phyloP scores from a whole-genome alignment of 352 stramenopile genomes.

The Phytophthora fragariae region DNA sequence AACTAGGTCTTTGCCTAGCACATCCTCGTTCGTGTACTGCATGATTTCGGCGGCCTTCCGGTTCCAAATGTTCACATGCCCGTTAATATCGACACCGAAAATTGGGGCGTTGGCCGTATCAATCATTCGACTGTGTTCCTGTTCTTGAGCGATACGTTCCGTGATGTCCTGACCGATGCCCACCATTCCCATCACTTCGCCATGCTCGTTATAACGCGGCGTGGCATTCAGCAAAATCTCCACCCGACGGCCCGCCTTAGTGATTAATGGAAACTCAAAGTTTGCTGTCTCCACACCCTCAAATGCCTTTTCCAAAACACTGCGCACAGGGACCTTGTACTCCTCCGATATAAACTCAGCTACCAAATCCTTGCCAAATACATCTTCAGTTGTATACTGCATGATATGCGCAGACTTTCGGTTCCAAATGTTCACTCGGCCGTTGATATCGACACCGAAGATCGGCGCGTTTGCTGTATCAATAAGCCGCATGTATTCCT shows the following conservation, averaged over 20 bases:
- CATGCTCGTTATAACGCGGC: conserved; percentile 53
- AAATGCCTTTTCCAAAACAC: conserved; percentile 47
- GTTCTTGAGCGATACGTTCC: conserved; percentile 22
- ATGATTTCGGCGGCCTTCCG: conserved; percentile 79
- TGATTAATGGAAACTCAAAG: conserved; percentile 66
- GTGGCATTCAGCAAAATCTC: conserved; percentile 68
- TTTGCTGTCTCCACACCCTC: conserved; percentile 48
- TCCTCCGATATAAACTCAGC: conserved; percentile 67
- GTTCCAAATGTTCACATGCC: conserved; percentile 78
- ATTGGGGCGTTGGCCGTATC: conserved; percentile 45
- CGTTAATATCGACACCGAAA: conserved; percentile 73
- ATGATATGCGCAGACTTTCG: conserved; percentile 73
- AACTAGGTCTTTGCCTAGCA: conserved; percentile 72
- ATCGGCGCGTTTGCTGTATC: conserved; percentile 85
- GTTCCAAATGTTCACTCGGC: conserved; percentile 82
- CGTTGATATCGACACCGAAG: conserved; percentile 71
- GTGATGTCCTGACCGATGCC: conserved; percentile 32
- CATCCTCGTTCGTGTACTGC: conserved; percentile 78
- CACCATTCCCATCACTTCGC: conserved; percentile 56
- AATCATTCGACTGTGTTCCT: conserved; percentile 26
- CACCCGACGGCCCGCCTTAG: conserved; percentile 35
- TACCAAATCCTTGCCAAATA: conserved; percentile 60
- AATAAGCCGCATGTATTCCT: conserved; percentile 75
- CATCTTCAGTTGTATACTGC: conserved; percentile 66
- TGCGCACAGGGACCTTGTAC: conserved; percentile 43